Conservation (phyloP, 306 rosid genomes). For the Acacia crassicarpa region DNA sequence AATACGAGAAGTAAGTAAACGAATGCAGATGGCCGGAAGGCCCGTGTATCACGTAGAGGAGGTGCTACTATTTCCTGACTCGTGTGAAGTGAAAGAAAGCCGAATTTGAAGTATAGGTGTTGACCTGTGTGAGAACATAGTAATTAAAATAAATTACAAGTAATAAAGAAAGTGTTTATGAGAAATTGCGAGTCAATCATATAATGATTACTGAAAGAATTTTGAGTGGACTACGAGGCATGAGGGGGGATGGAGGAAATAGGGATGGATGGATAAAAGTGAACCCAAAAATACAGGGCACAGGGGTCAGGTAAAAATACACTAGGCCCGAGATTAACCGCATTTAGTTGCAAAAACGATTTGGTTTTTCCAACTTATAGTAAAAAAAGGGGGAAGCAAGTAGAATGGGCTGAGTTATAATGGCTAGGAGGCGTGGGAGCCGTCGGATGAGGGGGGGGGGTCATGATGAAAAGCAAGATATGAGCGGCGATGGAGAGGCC, state of each 20-base stretch:
- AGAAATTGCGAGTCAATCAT: slow-evolving; percentile 42
- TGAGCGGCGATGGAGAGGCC: slow-evolving; percentile 12
- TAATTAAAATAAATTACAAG: slow-evolving; percentile 5
- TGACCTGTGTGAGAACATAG: slow-evolving; percentile 41
- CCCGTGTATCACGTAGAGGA: slow-evolving; percentile 29
- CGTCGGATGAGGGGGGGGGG: slow-evolving; percentile 12
- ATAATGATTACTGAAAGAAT: slow-evolving; percentile 52
- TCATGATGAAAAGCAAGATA: background rate
- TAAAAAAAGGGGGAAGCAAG: background rate
- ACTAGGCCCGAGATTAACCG: slow-evolving; percentile 30
- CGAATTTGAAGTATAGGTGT: slow-evolving; percentile 43
- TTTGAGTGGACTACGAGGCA: slow-evolving; percentile 56
- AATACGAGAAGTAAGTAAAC: slow-evolving; percentile 21
- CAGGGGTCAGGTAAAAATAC: slow-evolving; percentile 12
- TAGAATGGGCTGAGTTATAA: background rate
- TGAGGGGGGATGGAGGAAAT: background rate
- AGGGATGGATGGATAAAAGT: background rate
- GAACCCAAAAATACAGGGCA: slow-evolving; percentile 21
- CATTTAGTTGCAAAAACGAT: background rate
- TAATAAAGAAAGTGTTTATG: slow-evolving; percentile 14
- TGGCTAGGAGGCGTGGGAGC: background rate
- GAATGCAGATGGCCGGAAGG: background rate
- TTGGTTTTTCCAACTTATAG: slow-evolving; percentile 26
- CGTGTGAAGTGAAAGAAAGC: slow-evolving; percentile 30
- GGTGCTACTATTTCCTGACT: slow-evolving; percentile 12